Base-by-base conservation (phyloP, 768 basidiomycete genomes). In the Boletus insuetus region DNA sequence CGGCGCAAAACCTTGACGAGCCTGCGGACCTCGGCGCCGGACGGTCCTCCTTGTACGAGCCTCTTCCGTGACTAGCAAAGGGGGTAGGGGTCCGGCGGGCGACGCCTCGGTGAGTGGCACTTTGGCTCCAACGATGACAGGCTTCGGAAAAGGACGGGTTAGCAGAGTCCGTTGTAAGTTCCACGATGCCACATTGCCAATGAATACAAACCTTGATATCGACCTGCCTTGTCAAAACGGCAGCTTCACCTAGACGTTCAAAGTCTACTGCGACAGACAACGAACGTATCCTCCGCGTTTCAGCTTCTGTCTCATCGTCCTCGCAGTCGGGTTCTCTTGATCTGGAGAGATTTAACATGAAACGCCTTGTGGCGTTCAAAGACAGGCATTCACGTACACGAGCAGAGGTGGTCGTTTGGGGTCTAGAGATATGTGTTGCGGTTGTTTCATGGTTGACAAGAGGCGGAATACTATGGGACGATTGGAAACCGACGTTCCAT, bases 321-420 rank as follows among this genome's bases (percentile, higher is more conserved):
- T 84, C 83, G 6, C 61, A 72, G 31, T 78, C 78, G 1, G 82
- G 83, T 51, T 75, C 79, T 40, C 71, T 74, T 22, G 74, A 75
- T 59, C 81, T 83, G 49, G n/a, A 12, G 20, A 12, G 32, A 49
- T 6, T 14, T 1, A 24, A 46, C 12, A 26, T 51, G 54, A 38
- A 54, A 52, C 14, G 46, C 4, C 7, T 45, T n/a, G 14, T 9
- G n/a, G 22, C 16, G 22, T 14, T 13, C 6, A 22, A 35, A 13
- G 34, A 12, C 0, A 35, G 0, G 24, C 16, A 34, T 20, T 51
- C 7, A 66, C 74, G 14, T 58, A 82, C 82, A 69, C 66, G 7
- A 68, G 55, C 6, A 63, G 68, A 3, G 74, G 55, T 16, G 65
- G 70, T 13, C 78, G 76, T 55, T 74, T 78, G 0, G 77, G 77